phyloP scores from a whole-genome alignment of 768 basidiomycete species.

The Naganishia randhawae region DNA sequence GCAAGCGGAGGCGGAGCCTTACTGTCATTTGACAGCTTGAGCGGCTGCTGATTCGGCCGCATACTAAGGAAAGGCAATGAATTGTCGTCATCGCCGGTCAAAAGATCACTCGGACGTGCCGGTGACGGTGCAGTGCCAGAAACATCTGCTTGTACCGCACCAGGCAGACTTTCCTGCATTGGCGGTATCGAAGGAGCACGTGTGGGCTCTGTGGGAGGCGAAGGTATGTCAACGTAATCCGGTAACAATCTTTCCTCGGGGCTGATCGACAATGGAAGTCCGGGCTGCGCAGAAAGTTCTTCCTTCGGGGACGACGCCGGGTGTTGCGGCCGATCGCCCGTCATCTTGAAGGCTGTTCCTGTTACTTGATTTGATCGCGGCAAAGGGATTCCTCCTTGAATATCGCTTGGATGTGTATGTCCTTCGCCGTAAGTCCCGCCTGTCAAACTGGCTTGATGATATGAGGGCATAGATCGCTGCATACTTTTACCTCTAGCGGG shows the following conservation, averaged over 20 bases:
- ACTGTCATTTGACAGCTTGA: slow-evolving; percentile 5
- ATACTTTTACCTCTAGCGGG: background rate
- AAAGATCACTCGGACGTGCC: slow-evolving; percentile 28
- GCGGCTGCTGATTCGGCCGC: slow-evolving; percentile 21
- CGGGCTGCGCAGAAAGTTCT: background rate
- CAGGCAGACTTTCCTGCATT: too few species aligned
- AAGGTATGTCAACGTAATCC: slow-evolving; percentile 26
- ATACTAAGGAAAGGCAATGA: slow-evolving; percentile 18
- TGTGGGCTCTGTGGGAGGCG: slow-evolving; percentile 19
- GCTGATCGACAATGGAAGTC: background rate
- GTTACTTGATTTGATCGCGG: slow-evolving; percentile 47
- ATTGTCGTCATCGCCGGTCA: slow-evolving; percentile 30
- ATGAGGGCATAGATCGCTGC: slow-evolving; percentile 20
- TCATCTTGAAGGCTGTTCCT: slow-evolving; percentile 44
- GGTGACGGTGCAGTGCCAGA: background rate
- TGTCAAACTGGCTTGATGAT: slow-evolving; percentile 36
- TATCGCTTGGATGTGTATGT: slow-evolving; percentile 12
- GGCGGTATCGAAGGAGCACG: slow-evolving; percentile 1
- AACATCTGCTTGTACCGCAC: background rate
- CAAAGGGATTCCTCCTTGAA: slow-evolving; percentile 8
- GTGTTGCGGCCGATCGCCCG: background rate
- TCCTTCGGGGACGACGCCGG: background rate
- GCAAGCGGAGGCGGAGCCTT: slow-evolving; percentile 18
- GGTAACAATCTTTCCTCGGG: slow-evolving; percentile 7
- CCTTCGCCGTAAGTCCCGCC: slow-evolving; percentile 35